Base-by-base conservation (phyloP, 2,329 filamentous ascomycete genomes). In the Rhynchosporium graminicola region DNA sequence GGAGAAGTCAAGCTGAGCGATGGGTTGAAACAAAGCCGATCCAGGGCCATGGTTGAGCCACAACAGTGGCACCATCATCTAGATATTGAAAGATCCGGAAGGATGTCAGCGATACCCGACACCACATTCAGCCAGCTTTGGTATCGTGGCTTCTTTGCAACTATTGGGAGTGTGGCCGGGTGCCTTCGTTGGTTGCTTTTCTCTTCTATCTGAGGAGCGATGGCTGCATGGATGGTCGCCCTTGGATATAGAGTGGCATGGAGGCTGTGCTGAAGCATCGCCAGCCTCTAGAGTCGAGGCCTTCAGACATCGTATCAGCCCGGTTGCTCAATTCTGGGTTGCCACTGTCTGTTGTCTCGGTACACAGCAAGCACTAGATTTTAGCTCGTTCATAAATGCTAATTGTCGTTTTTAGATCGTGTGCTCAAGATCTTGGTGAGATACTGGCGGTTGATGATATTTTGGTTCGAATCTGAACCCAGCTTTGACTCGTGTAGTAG, bases 211-310 rank as follows among this genome's bases (percentile, higher is more conserved):
- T 33, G 38, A 57, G 43, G 28, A 15, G 46, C 20, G 4, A 29
- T 31, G 48, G 50, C 36, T 33, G 31, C 31, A 33, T 38, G 50
- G 36, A n/a, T n/a, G 36, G 50, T 40, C 50, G 36, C 36, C 20
- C 20, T 20, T 20, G 20, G 20, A 33, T 26, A 8, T 33, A 52
- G 28, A 40, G 38, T 42, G 20, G 54, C 26, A 57, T 45, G 15
- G 54, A 56, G 54, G 54, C 54, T 57, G 54, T 57, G 54, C 43
- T 29, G 29, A 28, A 57, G 12, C 45, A 45, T 45, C 33, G 54
- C 47, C 4, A 9, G 10, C 15, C 52, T 28, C 33, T 6, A 36
- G 33, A 36, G 29, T 46, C 54, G 15, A 36, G 52, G 29, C 40
- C 54, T 36, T 13, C 28, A 45, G 9, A 57, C 42, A 40, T 45